A percentile compares a stretch with the other conserved stretches of the same genome.
These are phyloP conservation scores for Ilyonectria sp. DNA, from an alignment of 2,329 filamentous ascomycete genomes.

Conservation along the genomic window DNA sequence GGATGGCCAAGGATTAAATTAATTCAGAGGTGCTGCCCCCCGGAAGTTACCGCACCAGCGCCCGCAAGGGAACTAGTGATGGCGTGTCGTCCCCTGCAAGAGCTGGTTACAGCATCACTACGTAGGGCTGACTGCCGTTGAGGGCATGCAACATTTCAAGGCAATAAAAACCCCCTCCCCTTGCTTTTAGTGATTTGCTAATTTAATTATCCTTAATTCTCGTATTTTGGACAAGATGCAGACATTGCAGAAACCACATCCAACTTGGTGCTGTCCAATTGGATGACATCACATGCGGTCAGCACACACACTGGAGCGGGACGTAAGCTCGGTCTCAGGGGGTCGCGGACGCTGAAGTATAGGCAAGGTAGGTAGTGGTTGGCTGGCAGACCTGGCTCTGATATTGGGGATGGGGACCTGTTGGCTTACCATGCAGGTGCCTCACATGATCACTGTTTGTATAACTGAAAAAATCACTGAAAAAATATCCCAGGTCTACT, in stretches of 20 bases:
- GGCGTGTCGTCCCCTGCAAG: not conserved
- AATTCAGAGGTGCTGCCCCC: slow-evolving; percentile 3
- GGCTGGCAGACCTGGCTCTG: too few species aligned
- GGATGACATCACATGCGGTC: not conserved
- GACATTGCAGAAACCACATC: not conserved
- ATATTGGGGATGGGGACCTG: too few species aligned
- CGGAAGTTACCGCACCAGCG: slow-evolving; percentile 13
- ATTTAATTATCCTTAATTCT: not conserved
- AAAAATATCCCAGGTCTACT: too few species aligned
- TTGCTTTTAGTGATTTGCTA: not conserved
- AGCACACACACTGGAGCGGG: not conserved
- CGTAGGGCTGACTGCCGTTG: not conserved
- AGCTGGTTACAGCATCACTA: not conserved
- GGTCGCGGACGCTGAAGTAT: not conserved
- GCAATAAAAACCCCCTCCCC: not conserved
- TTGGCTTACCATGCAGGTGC: too few species aligned
- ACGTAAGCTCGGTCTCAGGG: not conserved
- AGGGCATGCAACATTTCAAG: not conserved
- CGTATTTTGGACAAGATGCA: not conserved
- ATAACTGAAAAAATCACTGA: too few species aligned
- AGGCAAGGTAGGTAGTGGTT: too few species aligned
- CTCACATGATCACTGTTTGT: too few species aligned
- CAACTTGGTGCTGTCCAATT: not conserved
- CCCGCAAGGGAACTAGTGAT: not conserved
- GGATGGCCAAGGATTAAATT: slow-evolving; percentile 8